Evolutionary conservation across 1,139 yeast species (phyloP).

Genomic region (Candida albicans): DNA sequence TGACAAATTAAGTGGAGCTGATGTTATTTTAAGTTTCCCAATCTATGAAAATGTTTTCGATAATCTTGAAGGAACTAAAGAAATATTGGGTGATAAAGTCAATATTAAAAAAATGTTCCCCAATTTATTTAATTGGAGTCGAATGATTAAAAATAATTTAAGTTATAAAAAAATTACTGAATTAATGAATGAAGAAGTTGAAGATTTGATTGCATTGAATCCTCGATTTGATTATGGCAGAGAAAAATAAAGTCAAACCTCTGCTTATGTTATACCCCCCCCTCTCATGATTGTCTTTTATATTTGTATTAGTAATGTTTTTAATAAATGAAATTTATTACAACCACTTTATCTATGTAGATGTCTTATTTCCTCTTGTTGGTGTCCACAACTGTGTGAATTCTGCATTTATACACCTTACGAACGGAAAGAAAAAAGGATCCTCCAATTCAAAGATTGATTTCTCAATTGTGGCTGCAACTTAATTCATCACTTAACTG

Average conservation of each 20-base stretch:
- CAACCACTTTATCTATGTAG: too few relatives aligned
- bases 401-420: too few relatives aligned
- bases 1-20: slow-evolving; percentile 57
- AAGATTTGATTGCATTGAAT: slow-evolving; percentile 15
- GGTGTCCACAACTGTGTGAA: too few relatives aligned
- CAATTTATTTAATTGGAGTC: slow-evolving; percentile 39
- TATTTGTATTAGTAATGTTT: too few relatives aligned
- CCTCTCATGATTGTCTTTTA: too few relatives aligned
- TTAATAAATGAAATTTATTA: too few relatives aligned
- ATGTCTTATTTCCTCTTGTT: too few relatives aligned
- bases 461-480: too few relatives aligned
- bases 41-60: slow-evolving; percentile 43
- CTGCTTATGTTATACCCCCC: not conserved
- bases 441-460: too few relatives aligned
- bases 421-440: too few relatives aligned
- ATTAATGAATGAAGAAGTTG: slow-evolving; percentile 31
- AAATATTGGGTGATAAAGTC: slow-evolving; percentile 34
- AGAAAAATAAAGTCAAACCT: not conserved
- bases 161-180: slow-evolving; percentile 28
- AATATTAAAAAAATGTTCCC: slow-evolving; percentile 32
- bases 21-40: slow-evolving; percentile 52
- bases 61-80: slow-evolving; percentile 37
- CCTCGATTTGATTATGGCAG: slow-evolving; percentile 15
- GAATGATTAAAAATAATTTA: slow-evolving; percentile 32
- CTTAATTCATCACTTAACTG: too few relatives aligned